phyloP scores from a whole-genome alignment of 345 rosid species.

The Jatropha curcas region DNA sequence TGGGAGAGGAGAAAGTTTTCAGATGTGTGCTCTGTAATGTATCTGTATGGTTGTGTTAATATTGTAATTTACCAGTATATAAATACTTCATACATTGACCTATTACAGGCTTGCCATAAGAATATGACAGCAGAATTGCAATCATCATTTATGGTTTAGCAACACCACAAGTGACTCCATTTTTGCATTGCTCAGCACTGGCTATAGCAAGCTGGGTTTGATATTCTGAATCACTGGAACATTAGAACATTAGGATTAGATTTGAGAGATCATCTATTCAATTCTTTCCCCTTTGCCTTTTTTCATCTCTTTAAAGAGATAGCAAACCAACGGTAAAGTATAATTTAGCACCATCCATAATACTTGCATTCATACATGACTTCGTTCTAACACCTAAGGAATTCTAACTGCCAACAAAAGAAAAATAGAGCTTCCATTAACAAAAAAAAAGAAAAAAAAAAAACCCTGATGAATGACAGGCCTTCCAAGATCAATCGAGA shows the following conservation, averaged over 20 bases:
- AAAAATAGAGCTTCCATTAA: neutral
- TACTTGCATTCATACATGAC: neutral
- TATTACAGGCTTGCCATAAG: constrained; percentile 10
- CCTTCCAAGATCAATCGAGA: neutral
- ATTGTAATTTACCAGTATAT: constrained; percentile 11
- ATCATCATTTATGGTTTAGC: neutral
- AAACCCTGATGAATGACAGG: neutral
- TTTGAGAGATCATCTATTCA: too few relatives aligned
- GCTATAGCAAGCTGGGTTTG: too few relatives aligned
- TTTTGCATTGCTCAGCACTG: too few relatives aligned
- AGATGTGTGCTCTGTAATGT: constrained; percentile 10
- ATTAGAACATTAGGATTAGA: too few relatives aligned
- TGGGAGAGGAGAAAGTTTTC: constrained; percentile 14
- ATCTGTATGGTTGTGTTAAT: constrained; percentile 20
- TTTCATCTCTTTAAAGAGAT: neutral
- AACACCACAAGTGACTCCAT: neutral
- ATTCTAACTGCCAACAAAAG: constrained; percentile 6
- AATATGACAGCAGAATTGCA: neutral
- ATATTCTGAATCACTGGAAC: too few relatives aligned
- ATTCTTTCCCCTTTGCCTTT: too few relatives aligned
- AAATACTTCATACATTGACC: constrained; percentile 14
- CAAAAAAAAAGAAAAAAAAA: too few relatives aligned
- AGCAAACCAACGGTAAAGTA: neutral
- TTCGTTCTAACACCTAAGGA: neutral
- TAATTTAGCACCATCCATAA: neutral